Evolutionary conservation across 805 yeast species (phyloP).

Genomic region (Zygoascus ofunaensis): DNA sequence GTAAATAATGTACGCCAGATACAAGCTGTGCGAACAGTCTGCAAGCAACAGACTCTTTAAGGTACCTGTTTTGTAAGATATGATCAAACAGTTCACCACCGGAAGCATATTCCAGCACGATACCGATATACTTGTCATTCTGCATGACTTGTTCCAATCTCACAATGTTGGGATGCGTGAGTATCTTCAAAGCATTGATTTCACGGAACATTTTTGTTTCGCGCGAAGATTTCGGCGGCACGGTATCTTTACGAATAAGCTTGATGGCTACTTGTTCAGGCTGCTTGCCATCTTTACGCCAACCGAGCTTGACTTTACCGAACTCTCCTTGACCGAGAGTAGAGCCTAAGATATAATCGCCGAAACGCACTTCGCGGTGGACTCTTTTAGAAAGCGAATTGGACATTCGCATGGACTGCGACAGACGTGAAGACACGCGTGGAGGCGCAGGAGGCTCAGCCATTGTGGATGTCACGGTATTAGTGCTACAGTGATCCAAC

Average conservation of each 20-base stretch:
- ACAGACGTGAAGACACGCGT: conserved; percentile 23
- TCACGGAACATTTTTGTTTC: conserved; percentile 89
- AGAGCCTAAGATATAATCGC: conserved; percentile 81
- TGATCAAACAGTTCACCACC: conserved; percentile 96
- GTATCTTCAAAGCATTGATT: conserved; percentile 68
- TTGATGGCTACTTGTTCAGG: conserved; percentile 68
- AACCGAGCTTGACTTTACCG: conserved; percentile 94
- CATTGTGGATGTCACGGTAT: no score
- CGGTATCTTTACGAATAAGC: conserved; percentile 76
- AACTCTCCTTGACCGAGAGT: conserved; percentile 97
- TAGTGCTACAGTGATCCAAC: no score
- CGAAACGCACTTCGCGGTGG: conserved; percentile 49
- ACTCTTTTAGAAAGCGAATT: conserved; percentile 21
- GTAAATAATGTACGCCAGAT: conserved; percentile 87
- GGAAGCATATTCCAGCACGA: conserved; percentile 90
- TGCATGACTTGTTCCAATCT: conserved; percentile 86
- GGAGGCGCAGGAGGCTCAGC: conserved; percentile 14
- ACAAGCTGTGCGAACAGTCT: conserved; percentile 85
- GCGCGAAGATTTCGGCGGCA: conserved; percentile 76
- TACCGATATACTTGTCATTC: conserved; percentile 90
- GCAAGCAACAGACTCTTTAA: conserved; percentile 82
- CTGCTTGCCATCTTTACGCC: conserved; percentile 68
- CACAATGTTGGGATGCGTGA: conserved; percentile 91
- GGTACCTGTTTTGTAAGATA: conserved; percentile 73
- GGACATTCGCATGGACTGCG: conserved; percentile 21